A percentile compares a stretch with the other conserved stretches of the same genome.
phyloP scores from a whole-genome alignment of 805 yeast species.

The Candida krabiensis region DNA sequence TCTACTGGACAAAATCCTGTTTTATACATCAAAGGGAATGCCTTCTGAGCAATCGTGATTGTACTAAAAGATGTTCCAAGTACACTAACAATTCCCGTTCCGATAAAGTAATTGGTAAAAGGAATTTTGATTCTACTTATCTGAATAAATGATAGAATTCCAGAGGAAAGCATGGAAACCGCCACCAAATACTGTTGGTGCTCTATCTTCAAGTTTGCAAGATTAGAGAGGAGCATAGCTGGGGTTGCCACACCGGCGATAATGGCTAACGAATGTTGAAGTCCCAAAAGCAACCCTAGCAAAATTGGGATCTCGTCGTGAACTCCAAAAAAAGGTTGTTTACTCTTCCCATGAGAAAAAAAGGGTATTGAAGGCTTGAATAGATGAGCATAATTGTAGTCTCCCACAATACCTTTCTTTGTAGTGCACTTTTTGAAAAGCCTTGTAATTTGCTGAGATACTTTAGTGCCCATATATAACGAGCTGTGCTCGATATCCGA shows the following conservation, averaged over 20 bases:
- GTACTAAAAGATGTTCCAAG: slow-evolving; percentile 82
- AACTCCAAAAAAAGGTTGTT: slow-evolving; percentile 72
- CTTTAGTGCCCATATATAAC: too few relatives aligned
- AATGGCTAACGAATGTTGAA: slow-evolving; percentile 79
- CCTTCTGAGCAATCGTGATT: slow-evolving; percentile 62
- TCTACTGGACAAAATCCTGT: slow-evolving; percentile 58
- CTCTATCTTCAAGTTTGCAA: slow-evolving; percentile 50
- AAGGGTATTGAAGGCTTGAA: slow-evolving; percentile 72
- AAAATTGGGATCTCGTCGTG: slow-evolving; percentile 68
- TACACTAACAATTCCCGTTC: slow-evolving; percentile 79
- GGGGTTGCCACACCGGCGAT: slow-evolving; percentile 82
- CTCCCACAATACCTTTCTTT: slow-evolving; percentile 70
- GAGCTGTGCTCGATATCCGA: too few relatives aligned
- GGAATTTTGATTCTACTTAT: slow-evolving; percentile 70
- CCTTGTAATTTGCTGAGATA: too few relatives aligned
- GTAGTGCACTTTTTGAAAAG: slow-evolving; percentile 44
- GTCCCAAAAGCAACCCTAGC: slow-evolving; percentile 65
- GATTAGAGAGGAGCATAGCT: slow-evolving; percentile 58
- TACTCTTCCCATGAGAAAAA: slow-evolving; percentile 38
- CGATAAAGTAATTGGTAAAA: slow-evolving; percentile 62
- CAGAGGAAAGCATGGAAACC: slow-evolving; percentile 60
- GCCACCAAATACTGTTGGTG: slow-evolving; percentile 57
- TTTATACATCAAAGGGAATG: slow-evolving; percentile 66
- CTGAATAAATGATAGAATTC: slow-evolving; percentile 60
- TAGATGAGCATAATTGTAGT: slow-evolving; percentile 66